Percentiles rank a stretch among this genome's conserved stretches.
These are phyloP conservation scores for Pseudofabraea citricarpa DNA, from an alignment of 2,329 filamentous ascomycete genomes.

Conservation along the genomic window DNA sequence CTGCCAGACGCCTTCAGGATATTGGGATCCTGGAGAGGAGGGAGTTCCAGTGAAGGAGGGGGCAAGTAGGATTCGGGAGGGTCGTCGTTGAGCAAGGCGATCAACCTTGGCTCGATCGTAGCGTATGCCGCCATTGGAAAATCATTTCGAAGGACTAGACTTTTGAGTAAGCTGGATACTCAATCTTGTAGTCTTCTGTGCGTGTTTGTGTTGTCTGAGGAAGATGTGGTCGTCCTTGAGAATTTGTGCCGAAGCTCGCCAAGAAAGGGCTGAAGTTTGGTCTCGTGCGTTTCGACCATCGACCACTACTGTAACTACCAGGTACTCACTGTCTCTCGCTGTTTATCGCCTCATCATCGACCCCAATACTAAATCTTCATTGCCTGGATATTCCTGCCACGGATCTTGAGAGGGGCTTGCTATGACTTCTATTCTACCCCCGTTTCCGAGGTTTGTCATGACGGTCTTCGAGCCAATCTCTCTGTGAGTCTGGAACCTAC, in stretches of 20 bases:
- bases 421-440: conserved; percentile 60
- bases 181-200: not conserved
- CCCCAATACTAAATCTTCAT: too few relatives aligned
- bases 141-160: conserved; percentile 3
- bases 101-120: conserved; percentile 63
- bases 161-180: not conserved
- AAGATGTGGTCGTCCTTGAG: too few relatives aligned
- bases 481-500: conserved; percentile 43
- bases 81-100: conserved; percentile 58
- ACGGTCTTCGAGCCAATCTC: conserved; percentile 65
- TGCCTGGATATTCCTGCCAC: too few relatives aligned
- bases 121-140: conserved; percentile 19
- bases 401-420: too few relatives aligned
- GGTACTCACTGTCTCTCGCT: too few relatives aligned
- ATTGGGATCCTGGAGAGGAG: conserved; percentile 45
- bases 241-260: too few relatives aligned
- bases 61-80: conserved; percentile 30
- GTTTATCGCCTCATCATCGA: too few relatives aligned
- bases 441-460: conserved; percentile 61
- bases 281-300: too few relatives aligned
- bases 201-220: too few relatives aligned
- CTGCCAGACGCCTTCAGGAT: conserved; percentile 39
- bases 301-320: too few relatives aligned
- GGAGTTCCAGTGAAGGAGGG: conserved; percentile 43
- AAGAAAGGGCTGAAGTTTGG: too few relatives aligned